These are phyloP conservation scores for Coprinopsis marcescibilis DNA, from an alignment of 768 basidiomycete genomes.

Conservation along the genomic window DNA sequence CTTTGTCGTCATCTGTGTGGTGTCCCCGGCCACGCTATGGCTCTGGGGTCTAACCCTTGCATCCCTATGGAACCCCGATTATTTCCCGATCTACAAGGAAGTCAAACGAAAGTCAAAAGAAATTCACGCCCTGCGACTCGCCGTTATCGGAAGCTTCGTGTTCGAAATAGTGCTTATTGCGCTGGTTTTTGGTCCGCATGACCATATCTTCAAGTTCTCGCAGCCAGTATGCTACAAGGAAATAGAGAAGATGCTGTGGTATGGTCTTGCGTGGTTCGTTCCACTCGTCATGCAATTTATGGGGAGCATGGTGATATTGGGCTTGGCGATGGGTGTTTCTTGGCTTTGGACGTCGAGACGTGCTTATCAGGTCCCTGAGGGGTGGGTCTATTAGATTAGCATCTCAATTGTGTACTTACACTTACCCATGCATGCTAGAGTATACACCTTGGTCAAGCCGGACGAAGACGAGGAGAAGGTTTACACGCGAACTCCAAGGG, in stretches of 20 bases:
- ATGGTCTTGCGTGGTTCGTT: slow-evolving; percentile 4
- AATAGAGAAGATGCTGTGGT: not conserved
- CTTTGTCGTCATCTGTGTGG: slow-evolving; percentile 15
- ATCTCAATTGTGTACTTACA: not conserved
- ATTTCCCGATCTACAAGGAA: slow-evolving; percentile 2
- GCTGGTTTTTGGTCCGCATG: not conserved
- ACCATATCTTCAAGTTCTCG: not conserved
- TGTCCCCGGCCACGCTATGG: slow-evolving; percentile 14
- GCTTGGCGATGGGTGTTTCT: not conserved
- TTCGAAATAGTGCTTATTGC: slow-evolving; percentile 1
- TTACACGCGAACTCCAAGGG: too few species aligned
- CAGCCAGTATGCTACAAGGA: slow-evolving; percentile 3
- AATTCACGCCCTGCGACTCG: not conserved
- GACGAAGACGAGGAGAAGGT: not conserved
- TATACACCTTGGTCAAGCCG: too few species aligned
- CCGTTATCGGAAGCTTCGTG: not conserved
- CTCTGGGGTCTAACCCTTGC: slow-evolving; percentile 12
- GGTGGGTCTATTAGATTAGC: not conserved
- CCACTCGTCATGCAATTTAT: slow-evolving; percentile 2
- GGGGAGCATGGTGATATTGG: not conserved
- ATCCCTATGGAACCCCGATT: slow-evolving; percentile 5
- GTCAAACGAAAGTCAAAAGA: not conserved
- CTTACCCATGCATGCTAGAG: too few species aligned
- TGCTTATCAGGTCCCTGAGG: not conserved
- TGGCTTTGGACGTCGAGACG: not conserved